A percentile compares a stretch with the other conserved stretches of the same genome.
Conservation (phyloP, 192 early-diverging fungal genomes). For the Gryganskiella cystojenkinii region DNA sequence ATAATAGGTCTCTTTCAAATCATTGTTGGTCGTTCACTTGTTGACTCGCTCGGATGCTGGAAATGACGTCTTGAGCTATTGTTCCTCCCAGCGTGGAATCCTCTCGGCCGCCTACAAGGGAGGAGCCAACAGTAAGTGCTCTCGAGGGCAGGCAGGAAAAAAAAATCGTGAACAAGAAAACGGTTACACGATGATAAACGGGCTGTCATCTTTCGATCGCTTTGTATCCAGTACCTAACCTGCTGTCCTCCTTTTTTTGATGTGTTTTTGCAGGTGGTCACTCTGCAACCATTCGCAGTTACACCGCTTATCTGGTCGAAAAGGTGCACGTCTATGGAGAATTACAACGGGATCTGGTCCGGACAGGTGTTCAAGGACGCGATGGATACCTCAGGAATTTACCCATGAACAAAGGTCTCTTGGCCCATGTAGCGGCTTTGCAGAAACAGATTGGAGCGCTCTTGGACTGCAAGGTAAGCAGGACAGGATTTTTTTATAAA, state of each 20-base stretch:
- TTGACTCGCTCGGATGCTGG: slow-evolving; percentile 77
- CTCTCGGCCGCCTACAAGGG: slow-evolving; percentile 50
- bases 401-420: slow-evolving; percentile 66
- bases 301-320: slow-evolving; percentile 78
- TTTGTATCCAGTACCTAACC: no score
- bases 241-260: background rate
- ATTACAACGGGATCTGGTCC: slow-evolving; percentile 72
- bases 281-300: slow-evolving; percentile 72
- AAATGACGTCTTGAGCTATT: slow-evolving; percentile 66
- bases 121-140: slow-evolving; percentile 42
- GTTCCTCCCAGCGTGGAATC: slow-evolving; percentile 48
- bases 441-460: slow-evolving; percentile 76
- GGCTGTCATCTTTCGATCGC: background rate
- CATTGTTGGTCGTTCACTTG: slow-evolving; percentile 76
- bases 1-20: slow-evolving; percentile 76
- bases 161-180: no score
- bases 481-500: background rate
- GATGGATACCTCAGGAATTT: slow-evolving; percentile 66
- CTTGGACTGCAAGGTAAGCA: slow-evolving; percentile 75
- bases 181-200: background rate
- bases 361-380: slow-evolving; percentile 52
- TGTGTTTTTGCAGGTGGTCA: slow-evolving; percentile 39
- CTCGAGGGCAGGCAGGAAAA: background rate
- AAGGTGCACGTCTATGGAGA: slow-evolving; percentile 72
- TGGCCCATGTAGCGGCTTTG: slow-evolving; percentile 68